These are phyloP conservation scores for Tolypocladium capitatum DNA, from an alignment of 2,329 filamentous ascomycete species.

Conservation along the genomic window DNA sequence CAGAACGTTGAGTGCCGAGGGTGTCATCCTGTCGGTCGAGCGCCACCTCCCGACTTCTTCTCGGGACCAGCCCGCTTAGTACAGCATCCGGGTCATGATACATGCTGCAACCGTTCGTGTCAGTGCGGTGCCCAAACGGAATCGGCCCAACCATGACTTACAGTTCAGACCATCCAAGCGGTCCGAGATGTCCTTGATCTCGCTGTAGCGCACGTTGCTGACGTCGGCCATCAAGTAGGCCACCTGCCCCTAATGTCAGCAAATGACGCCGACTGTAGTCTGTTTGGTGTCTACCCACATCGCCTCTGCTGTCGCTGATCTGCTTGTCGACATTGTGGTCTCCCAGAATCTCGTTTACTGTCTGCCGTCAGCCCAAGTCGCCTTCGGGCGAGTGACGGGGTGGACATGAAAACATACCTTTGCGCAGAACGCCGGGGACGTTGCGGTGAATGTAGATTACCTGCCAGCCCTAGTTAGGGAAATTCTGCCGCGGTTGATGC, in stretches of 20 bases:
- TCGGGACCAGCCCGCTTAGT: slow-evolving; percentile 15
- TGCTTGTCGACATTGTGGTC: slow-evolving; percentile 99
- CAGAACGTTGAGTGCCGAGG: slow-evolving; percentile 1
- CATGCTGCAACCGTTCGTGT: slow-evolving; percentile 19
- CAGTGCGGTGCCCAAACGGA: not conserved
- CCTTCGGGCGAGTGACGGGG: not conserved
- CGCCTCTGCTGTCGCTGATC: slow-evolving; percentile 88
- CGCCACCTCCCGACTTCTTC: not conserved
- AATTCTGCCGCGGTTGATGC: not conserved
- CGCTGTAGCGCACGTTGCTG: slow-evolving; percentile 64
- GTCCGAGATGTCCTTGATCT: slow-evolving; percentile 79
- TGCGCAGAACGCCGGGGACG: slow-evolving; percentile 84
- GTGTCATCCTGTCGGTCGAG: not conserved
- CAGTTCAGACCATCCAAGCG: slow-evolving; percentile 69
- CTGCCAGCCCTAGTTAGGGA: slow-evolving; percentile 17
- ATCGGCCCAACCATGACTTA: slow-evolving; percentile 27
- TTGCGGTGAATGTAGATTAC: slow-evolving; percentile 96
- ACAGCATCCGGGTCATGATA: slow-evolving; percentile 34
- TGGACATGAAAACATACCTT: slow-evolving; percentile 32
- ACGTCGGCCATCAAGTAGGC: slow-evolving; percentile 98
- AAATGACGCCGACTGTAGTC: not conserved
- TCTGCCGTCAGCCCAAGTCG: not conserved
- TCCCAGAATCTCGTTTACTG: slow-evolving; percentile 86
- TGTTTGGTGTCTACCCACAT: slow-evolving; percentile 36
- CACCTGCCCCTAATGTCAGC: slow-evolving; percentile 31